These are phyloP conservation scores for Cicer arietinum DNA, from an alignment of 306 rosid species.

Conservation along the genomic window DNA sequence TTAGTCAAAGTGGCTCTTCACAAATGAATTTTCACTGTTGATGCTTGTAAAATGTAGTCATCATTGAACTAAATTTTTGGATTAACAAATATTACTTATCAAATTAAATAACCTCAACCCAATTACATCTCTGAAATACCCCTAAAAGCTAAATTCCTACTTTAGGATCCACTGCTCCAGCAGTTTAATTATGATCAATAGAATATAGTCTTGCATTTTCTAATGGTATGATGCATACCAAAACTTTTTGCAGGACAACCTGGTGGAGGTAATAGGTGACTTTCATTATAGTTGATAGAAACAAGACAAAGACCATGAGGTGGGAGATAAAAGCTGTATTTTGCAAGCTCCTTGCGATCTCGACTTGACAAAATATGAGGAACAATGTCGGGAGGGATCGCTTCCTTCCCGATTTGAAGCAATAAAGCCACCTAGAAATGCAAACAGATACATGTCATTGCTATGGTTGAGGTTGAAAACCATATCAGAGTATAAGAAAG, in stretches of 20 bases:
- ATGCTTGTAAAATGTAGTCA: not conserved
- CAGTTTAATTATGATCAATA: conserved; percentile 47
- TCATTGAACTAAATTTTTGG: not conserved
- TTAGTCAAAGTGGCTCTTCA: not conserved
- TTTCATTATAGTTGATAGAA: conserved; percentile 68
- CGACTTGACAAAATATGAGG: conserved; percentile 68
- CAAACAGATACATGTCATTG: conserved; percentile 25
- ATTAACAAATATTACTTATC: not conserved
- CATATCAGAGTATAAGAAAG: not conserved
- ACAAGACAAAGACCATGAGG: conserved; percentile 93
- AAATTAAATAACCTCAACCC: not conserved
- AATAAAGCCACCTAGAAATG: conserved; percentile 74
- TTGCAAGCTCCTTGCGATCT: conserved; percentile 91
- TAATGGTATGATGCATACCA: conserved; percentile 72
- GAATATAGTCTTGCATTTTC: conserved; percentile 84
- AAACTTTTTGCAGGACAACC: conserved; percentile 67
- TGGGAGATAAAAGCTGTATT: conserved; percentile 64
- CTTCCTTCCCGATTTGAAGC: conserved; percentile 88
- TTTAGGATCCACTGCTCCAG: conserved; percentile 16
- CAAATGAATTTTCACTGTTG: not conserved
- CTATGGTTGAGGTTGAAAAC: conserved; percentile 8
- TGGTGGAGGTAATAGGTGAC: conserved; percentile 71
- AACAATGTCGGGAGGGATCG: conserved; percentile 77
- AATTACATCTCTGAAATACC: conserved; percentile 34
- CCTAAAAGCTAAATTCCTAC: conserved; percentile 23